phyloP scores from a whole-genome alignment of 1,139 yeast species.

The Saccharomyces hybrid region DNA sequence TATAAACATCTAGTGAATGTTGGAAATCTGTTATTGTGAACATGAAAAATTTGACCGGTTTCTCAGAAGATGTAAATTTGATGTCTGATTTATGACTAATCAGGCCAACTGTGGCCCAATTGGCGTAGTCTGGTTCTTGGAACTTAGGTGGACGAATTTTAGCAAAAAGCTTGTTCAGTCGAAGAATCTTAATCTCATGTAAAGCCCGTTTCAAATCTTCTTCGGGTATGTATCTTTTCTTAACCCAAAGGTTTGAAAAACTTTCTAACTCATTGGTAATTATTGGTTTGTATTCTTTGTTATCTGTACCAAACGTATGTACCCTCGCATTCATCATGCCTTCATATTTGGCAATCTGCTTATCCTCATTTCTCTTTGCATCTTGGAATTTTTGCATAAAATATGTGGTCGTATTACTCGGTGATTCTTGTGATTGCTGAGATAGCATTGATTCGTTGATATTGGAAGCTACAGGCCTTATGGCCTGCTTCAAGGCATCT shows the following conservation, averaged over 20 bases:
- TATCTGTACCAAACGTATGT: constrained; percentile 31
- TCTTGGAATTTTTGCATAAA: constrained; percentile 30
- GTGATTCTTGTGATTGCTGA: constrained; percentile 1
- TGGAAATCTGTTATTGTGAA: constrained; percentile 63
- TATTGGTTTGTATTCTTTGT: constrained; percentile 20
- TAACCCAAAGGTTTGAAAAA: constrained; percentile 34
- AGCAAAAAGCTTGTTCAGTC: constrained; percentile 51
- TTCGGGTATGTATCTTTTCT: constrained; percentile 42
- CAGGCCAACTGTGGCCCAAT: constrained; percentile 39
- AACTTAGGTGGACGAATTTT: constrained; percentile 64
- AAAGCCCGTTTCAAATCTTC: constrained; percentile 34
- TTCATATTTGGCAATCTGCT: constrained; percentile 14
- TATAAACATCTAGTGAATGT: constrained; percentile 48
- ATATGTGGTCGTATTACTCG: constrained; percentile 26
- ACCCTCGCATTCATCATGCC: constrained; percentile 31
- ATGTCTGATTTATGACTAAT: constrained; percentile 53
- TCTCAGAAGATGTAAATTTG: constrained; percentile 37
- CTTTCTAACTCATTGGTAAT: constrained; percentile 33
- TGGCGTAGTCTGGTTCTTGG: constrained; percentile 24
- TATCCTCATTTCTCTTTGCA: constrained; percentile 20
- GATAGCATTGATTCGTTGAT: constrained; percentile 1
- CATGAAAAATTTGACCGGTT: constrained; percentile 48
- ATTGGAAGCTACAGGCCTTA: neutral
- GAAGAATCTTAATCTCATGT: constrained; percentile 44
- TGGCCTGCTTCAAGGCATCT: constrained; percentile 9